Evolutionary conservation across 1,139 yeast genomes (phyloP).

Genomic region (Debaryomycetaceae sp.): DNA sequence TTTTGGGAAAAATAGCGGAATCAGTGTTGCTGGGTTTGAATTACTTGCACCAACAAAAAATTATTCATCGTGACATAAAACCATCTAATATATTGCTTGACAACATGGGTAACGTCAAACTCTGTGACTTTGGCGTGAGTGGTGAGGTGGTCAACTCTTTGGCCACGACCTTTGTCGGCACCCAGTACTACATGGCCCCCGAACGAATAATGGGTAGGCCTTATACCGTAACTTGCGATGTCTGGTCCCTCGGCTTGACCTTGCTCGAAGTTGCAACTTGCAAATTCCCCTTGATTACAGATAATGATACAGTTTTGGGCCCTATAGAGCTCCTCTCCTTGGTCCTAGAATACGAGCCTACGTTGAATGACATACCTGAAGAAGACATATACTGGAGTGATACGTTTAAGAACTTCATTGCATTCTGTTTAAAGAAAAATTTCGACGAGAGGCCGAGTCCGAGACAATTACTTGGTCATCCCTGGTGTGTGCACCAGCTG

Average conservation of each 20-base stretch:
- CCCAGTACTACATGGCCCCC: conserved; percentile 98
- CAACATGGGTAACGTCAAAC: conserved; percentile 72
- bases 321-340: conserved; percentile 85
- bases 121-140: conserved; percentile 98
- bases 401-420: conserved; percentile 78
- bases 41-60: conserved; percentile 80
- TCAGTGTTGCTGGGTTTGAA: conserved; percentile 80
- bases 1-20: conserved; percentile 84
- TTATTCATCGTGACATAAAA: conserved; percentile 90
- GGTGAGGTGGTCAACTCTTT: conserved; percentile 94
- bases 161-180: conserved; percentile 95
- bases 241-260: conserved; percentile 94
- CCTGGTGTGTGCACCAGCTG: conserved; percentile 82
- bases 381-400: conserved; percentile 79
- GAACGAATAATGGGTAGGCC: conserved; percentile 95
- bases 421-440: conserved; percentile 78
- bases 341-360: conserved; percentile 69
- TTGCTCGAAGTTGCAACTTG: conserved; percentile 90
- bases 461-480: conserved; percentile 85
- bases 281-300: conserved; percentile 59
- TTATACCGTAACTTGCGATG: conserved; percentile 90
- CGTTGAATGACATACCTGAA: conserved; percentile 70
- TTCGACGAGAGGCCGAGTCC: conserved; percentile 84
- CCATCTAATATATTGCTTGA: conserved; percentile 88
- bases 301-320: conserved; percentile 35